These are phyloP conservation scores for Exidia glandulosa DNA, from an alignment of 768 basidiomycete genomes.

Conservation along the genomic window DNA sequence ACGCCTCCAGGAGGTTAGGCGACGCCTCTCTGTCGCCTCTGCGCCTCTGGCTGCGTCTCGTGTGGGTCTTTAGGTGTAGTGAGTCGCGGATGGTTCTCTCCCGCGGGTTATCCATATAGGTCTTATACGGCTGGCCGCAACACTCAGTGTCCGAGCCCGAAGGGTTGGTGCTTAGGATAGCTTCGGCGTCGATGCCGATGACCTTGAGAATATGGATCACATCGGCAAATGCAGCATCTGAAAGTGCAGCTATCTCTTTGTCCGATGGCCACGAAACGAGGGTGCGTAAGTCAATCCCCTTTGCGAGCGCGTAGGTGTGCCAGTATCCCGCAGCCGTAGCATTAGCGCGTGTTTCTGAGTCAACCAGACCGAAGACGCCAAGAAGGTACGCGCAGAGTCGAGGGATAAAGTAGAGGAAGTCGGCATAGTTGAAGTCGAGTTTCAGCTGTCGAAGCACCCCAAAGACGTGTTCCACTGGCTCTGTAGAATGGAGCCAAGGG, in stretches of 20 bases:
- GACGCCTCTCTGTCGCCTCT: too few species aligned
- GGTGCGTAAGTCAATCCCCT: slow-evolving; percentile 11
- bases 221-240: not conserved
- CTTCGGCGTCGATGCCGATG: not conserved
- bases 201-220: not conserved
- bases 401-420: slow-evolving; percentile 13
- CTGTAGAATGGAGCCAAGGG: slow-evolving; percentile 23
- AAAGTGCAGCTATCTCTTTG: slow-evolving; percentile 5
- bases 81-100: too few species aligned
- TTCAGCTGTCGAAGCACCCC: slow-evolving; percentile 13
- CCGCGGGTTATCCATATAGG: too few species aligned
- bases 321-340: slow-evolving; percentile 10
- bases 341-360: not conserved
- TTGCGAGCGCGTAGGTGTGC: slow-evolving; percentile 19
- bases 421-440: slow-evolving; percentile 15
- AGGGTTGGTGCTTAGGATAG: not conserved
- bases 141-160: not conserved
- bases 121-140: too few species aligned
- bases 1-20: too few species aligned
- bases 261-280: slow-evolving; percentile 13
- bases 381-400: slow-evolving; percentile 6
- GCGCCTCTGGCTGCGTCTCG: too few species aligned
- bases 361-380: not conserved
- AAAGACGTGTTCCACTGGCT: slow-evolving; percentile 21
- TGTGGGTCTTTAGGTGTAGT: too few species aligned